These are phyloP conservation scores for Naganishia liquefaciens DNA, from an alignment of 1,284 basidiomycete genomes.

Conservation along the genomic window DNA sequence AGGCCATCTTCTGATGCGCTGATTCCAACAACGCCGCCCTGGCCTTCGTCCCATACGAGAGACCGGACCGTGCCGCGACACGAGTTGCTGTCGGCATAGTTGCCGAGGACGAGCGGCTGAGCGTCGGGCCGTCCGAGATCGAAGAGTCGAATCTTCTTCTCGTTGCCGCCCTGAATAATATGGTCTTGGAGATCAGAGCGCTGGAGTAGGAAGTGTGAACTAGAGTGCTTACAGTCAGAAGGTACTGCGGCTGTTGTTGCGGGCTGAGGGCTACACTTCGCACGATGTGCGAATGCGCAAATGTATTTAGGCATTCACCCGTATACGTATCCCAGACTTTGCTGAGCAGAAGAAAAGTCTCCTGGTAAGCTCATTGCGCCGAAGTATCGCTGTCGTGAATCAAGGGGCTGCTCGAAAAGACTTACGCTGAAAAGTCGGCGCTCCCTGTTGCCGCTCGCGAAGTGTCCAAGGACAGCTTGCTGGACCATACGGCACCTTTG, in stretches of 20 bases:
- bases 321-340: constrained; percentile 98
- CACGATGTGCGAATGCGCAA: constrained; percentile 97
- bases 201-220: not conserved
- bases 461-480: constrained; percentile 84
- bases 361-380: not conserved
- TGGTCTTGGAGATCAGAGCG: constrained; percentile 44
- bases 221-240: constrained; percentile 48
- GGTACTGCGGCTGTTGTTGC: constrained; percentile 50
- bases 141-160: constrained; percentile 95
- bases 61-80: constrained; percentile 91
- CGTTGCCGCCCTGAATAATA: constrained; percentile 90
- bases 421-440: constrained; percentile 96
- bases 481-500: constrained; percentile 98
- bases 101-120: constrained; percentile 76
- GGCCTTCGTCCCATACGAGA: constrained; percentile 79
- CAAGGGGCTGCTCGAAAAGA: constrained; percentile 32
- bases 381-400: too few relatives aligned
- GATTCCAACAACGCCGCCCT: constrained; percentile 72
- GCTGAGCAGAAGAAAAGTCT: constrained; percentile 55
- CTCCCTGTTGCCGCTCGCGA: constrained; percentile 87
- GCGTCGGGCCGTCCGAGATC: constrained; percentile 79
- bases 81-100: constrained; percentile 50
- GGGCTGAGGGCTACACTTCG: constrained; percentile 78
- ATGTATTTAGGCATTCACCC: constrained; percentile 82
- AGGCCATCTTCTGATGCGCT: constrained; percentile 88